Conservation (phyloP, 2,329 filamentous ascomycete genomes). For the Beauveria rudraprayagi region DNA sequence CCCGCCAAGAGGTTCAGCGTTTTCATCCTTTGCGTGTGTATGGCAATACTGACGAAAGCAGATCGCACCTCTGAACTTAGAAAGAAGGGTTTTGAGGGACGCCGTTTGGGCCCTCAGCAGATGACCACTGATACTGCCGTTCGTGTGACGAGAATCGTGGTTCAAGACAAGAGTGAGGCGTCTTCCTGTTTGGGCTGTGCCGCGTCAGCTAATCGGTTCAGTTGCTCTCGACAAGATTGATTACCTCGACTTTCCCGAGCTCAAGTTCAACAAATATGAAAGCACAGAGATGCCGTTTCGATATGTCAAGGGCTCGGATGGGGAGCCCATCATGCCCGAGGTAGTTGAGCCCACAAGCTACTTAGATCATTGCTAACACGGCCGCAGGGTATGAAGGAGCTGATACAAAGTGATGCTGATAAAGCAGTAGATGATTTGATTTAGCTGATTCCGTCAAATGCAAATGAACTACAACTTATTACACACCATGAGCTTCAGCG, state of each 20-base stretch:
- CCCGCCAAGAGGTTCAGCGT: slow-evolving; percentile 69
- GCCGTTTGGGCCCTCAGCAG: slow-evolving; percentile 82
- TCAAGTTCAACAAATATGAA: slow-evolving; percentile 84
- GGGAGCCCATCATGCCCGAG: slow-evolving; percentile 82
- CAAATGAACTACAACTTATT: background rate
- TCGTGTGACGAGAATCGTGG: slow-evolving; percentile 81
- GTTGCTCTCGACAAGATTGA: slow-evolving; percentile 70
- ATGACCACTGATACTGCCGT: slow-evolving; percentile 99
- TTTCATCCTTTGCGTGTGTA: slow-evolving; percentile 13
- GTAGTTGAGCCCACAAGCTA: slow-evolving; percentile 41
- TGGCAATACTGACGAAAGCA: slow-evolving; percentile 13
- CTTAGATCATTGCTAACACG: slow-evolving; percentile 2
- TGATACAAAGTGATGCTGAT: slow-evolving; percentile 90
- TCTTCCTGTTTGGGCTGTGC: background rate
- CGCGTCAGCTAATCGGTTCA: slow-evolving; percentile 28
- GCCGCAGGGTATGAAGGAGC: slow-evolving; percentile 77
- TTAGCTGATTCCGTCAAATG: slow-evolving; percentile 26
- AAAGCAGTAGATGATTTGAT: slow-evolving; percentile 85
- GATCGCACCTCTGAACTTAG: slow-evolving; percentile 93
- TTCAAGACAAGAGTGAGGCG: slow-evolving; percentile 70
- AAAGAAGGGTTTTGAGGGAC: slow-evolving; percentile 83
- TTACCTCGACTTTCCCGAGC: slow-evolving; percentile 82
- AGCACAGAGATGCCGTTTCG: slow-evolving; percentile 97
- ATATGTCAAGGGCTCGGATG: slow-evolving; percentile 71
- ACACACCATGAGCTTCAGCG: background rate